A percentile compares a stretch with the other conserved stretches of the same genome.
phyloP scores from a whole-genome alignment of 331 rosid genomes.

The Phaseolus coccineus region DNA sequence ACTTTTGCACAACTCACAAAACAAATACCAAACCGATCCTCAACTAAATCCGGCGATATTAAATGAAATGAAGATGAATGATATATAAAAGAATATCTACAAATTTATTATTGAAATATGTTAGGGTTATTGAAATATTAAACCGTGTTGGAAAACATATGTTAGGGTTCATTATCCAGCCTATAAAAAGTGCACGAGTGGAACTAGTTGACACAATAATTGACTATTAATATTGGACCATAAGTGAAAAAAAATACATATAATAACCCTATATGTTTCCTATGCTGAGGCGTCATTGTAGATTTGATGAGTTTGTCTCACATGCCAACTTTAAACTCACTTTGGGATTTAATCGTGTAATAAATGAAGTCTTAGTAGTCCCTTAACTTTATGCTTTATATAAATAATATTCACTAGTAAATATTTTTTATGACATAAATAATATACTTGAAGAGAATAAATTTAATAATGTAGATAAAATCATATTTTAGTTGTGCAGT shows the following conservation, averaged over 20 bases:
- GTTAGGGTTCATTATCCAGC: background rate
- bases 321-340: constrained; percentile 34
- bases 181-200: constrained; percentile 30
- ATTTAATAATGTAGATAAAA: too few species aligned
- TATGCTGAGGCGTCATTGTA: background rate
- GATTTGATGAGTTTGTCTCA: constrained; percentile 43
- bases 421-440: too few species aligned
- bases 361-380: background rate
- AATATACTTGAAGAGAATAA: too few species aligned
- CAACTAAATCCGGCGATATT: too few species aligned
- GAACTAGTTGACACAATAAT: constrained; percentile 34
- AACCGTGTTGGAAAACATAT: background rate
- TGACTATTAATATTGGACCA: constrained; percentile 36
- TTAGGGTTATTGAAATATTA: too few species aligned
- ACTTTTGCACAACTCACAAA: too few species aligned
- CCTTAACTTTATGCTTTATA: background rate
- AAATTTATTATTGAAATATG: too few species aligned
- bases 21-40: too few species aligned
- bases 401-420: too few species aligned
- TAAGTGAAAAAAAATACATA: constrained; percentile 5
- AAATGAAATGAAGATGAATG: too few species aligned
- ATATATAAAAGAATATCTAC: too few species aligned
- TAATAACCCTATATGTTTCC: constrained; percentile 25
- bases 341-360: background rate
- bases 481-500: too few species aligned